phyloP scores from a whole-genome alignment of 2,329 filamentous ascomycete genomes.

The Cytospora piceicola region DNA sequence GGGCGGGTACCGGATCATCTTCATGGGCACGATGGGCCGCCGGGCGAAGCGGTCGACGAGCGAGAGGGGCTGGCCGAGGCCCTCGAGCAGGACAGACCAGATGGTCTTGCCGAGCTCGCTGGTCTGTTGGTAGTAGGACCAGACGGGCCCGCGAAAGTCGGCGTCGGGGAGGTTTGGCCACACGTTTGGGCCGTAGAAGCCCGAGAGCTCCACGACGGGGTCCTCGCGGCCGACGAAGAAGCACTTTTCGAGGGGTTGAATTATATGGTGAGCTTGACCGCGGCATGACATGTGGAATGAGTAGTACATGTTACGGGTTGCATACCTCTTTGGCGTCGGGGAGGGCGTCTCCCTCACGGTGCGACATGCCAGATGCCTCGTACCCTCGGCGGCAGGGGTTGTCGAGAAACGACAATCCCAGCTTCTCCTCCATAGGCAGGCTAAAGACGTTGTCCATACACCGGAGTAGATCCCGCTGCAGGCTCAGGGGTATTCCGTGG shows the following conservation, averaged over 20 bases:
- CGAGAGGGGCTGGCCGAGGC: conserved; percentile 38
- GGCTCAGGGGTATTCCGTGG: conserved; percentile 30
- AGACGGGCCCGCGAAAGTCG: conserved; percentile 45
- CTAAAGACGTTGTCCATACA: conserved; percentile 50
- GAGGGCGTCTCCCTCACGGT: conserved; percentile 46
- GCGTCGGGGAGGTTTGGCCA: conserved; percentile 35
- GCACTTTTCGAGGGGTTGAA: too few species aligned
- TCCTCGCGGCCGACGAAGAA: not conserved
- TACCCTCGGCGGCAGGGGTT: conserved; percentile 48
- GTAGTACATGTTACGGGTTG: too few species aligned
- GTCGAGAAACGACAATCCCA: conserved; percentile 34
- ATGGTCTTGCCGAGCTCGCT: conserved; percentile 21
- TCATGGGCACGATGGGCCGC: conserved; percentile 47
- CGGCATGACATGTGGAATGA: too few species aligned
- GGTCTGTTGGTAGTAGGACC: conserved; percentile 35
- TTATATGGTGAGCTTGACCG: too few species aligned
- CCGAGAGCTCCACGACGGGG: not conserved
- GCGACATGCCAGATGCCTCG: conserved; percentile 50
- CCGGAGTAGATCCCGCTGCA: conserved; percentile 31
- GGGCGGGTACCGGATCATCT: conserved; percentile 54
- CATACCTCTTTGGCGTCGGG: conserved; percentile 51
- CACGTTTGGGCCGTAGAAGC: not conserved
- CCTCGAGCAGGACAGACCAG: conserved; percentile 38
- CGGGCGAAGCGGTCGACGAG: conserved; percentile 13
- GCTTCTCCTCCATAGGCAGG: conserved; percentile 49